These are phyloP conservation scores for Pulicaria dysenterica DNA, from an alignment of 129 eudicot genomes.

Conservation along the genomic window DNA sequence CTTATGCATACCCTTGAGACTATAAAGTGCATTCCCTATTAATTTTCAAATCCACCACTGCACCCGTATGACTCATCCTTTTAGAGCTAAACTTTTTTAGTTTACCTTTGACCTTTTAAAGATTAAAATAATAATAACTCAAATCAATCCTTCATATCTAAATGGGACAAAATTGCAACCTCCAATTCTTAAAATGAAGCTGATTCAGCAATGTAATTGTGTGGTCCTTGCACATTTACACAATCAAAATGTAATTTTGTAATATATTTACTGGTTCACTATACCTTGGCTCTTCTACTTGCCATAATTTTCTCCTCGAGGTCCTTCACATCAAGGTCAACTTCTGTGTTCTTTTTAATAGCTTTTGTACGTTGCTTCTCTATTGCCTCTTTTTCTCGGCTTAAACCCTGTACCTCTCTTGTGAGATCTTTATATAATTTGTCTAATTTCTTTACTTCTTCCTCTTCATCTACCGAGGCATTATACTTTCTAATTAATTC, in stretches of 20 bases:
- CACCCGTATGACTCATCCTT: not conserved
- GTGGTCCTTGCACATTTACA: not conserved
- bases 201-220: not conserved
- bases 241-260: conserved; percentile 5
- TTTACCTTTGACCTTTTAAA: not conserved
- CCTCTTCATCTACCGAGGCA: conserved; percentile 73
- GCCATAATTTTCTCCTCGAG: conserved; percentile 67
- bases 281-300: conserved; percentile 74
- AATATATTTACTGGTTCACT: not conserved
- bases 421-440: conserved; percentile 74
- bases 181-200: conserved; percentile 5
- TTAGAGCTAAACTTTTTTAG: not conserved
- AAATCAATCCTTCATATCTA: not conserved
- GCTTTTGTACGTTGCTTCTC: conserved; percentile 85
- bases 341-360: conserved; percentile 68
- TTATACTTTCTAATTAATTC: conserved; percentile 63
- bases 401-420: conserved; percentile 79
- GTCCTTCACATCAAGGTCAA: conserved; percentile 94
- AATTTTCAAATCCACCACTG: not conserved
- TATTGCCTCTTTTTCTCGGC: conserved; percentile 77
- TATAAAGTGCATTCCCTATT: not conserved
- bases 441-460: conserved; percentile 82
- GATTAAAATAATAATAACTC: not conserved
- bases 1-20: conserved; percentile 11
- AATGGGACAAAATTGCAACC: not conserved